Percentiles rank a stretch among this genome's conserved stretches.
Conservation (phyloP, 768 basidiomycete genomes). For the Coprinopsis marcescibilis region DNA sequence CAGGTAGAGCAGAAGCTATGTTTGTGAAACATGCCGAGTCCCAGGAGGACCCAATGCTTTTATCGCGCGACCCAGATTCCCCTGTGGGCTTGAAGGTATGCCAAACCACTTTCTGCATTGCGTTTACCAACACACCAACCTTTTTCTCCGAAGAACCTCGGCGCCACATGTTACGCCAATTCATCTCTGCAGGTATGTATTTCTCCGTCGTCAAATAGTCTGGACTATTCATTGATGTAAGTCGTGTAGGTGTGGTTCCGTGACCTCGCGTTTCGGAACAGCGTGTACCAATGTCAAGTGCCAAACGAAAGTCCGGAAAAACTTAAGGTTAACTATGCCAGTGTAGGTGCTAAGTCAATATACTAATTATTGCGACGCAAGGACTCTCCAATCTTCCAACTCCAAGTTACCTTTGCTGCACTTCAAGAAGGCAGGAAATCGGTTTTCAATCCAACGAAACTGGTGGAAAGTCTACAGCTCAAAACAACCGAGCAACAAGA, state of each 20-base stretch:
- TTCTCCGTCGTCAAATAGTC: background rate
- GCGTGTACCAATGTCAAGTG: constrained; percentile 74
- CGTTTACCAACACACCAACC: background rate
- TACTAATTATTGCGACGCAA: constrained; percentile 22
- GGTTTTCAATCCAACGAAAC: constrained; percentile 77
- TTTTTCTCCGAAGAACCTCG: constrained; percentile 64
- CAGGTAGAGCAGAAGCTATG: constrained; percentile 4
- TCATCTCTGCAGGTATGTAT: constrained; percentile 77
- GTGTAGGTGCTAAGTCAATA: no score
- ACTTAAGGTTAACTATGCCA: constrained; percentile 32
- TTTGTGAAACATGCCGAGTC: constrained; percentile 50
- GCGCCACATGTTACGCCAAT: constrained; percentile 96
- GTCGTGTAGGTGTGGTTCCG: constrained; percentile 81
- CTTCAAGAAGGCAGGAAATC: constrained; percentile 66
- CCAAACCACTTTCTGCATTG: no score
- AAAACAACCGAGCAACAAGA: constrained; percentile 89
- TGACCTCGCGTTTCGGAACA: constrained; percentile 72
- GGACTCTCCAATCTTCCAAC: constrained; percentile 76
- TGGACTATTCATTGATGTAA: constrained; percentile 2
- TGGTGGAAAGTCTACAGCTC: constrained; percentile 81
- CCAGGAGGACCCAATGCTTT: constrained; percentile 48
- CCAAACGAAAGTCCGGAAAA: constrained; percentile 41
- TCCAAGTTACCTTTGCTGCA: constrained; percentile 79
- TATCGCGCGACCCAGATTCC: constrained; percentile 43
- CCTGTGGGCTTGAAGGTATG: constrained; percentile 78